Evolutionary conservation across 2,329 filamentous ascomycete species (phyloP), one percentile per base, ranked within the genome.

Genomic region (Apiospora marii): DNA sequence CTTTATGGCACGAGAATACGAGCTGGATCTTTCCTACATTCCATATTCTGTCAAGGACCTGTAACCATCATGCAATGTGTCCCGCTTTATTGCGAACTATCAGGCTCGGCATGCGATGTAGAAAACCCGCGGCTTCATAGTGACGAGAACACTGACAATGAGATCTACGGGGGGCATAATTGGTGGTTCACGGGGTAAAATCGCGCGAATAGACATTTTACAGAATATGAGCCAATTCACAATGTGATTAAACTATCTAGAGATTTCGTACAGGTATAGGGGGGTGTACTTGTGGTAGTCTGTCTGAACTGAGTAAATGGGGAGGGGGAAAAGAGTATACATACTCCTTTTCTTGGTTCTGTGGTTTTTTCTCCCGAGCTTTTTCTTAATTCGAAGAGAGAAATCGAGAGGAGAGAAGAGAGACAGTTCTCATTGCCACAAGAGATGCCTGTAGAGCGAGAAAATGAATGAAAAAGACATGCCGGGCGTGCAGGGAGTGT

Each of bases 261-360:
- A 19, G 30, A 8, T 41, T n/a, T 24, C 19, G 10, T 41, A 64
- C 34, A 37, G 14, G 14, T 41, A 41, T 64, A 37, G 8, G 24
- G n/a, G 22, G 34, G 5, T 64, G 22, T 41, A 37, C 30, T 22
- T 12, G 10, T n/a, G 19, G 19, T 13, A n/a, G 58, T 64, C 58
- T 64, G 34, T 64, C 34, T 41, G 34, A 64, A n/a, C 34, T 64
- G 34, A 64, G 34, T 64, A 64, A 41, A 41, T 8, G 8, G 34
- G 34, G 34, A 30, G 27, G 27, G 58, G 6, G 34, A 24, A 41
- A 41, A 64, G 58, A 64, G 58, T 64, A 14, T 64, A 64, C 34
- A 64, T 64, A 64, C 58, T 64, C 58, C 58, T 64, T 64, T 64
- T n/a, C n/a, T 41, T 37, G 30, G 8, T 22, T n/a, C n/a, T 30